Base-by-base conservation (phyloP, 1,139 yeast genomes). In the Candida mesenterica region DNA sequence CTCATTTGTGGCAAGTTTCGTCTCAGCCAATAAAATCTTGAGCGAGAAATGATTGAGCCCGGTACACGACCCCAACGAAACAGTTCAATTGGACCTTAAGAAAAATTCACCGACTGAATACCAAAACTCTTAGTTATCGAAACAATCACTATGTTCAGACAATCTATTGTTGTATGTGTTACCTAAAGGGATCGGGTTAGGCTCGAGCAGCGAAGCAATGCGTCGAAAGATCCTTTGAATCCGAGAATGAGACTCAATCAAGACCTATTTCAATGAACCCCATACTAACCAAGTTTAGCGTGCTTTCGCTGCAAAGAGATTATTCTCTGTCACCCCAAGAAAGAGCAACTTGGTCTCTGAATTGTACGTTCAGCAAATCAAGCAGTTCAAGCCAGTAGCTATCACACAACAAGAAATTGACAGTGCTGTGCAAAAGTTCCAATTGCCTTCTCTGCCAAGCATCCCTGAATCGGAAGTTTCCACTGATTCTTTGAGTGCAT, bases 331-430 rank as follows among this genome's bases (percentile, higher is more conserved):
- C 47, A 65, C 73, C 41, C 66, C 74, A 49, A 62, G 65, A 55
- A 66, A 70, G 61, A 53, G 57, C 53, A 81, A 88, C 72, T 75
- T 85, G 61, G 68, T 90, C 57, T 79, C 88, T 62, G 96, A 90
- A 50, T 77, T 90, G 52, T 92, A 90, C 72, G 70, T 90, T 58
- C 82, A 77, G 65, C 95, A 88, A 66, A 74, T 92, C 68, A 86
- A 82, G 72, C 79, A 80, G 43, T 88, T 84, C 79, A 87, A 89
- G 75, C 90, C 96, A 59, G 76, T 82, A 45, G 81, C 90, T 45
- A 59, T 82, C 45, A 67, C 87, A 38, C 78, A 85, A 44, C 68
- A 77, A 52, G 95, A 86, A 53, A 81, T 90, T 42, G 88, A 81
- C 58, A 79, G 81, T 45, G 77, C 83, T 47, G 94, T 89, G 50